phyloP scores from a whole-genome alignment of 257 asterid species.

The Nicotiana knightiana region DNA sequence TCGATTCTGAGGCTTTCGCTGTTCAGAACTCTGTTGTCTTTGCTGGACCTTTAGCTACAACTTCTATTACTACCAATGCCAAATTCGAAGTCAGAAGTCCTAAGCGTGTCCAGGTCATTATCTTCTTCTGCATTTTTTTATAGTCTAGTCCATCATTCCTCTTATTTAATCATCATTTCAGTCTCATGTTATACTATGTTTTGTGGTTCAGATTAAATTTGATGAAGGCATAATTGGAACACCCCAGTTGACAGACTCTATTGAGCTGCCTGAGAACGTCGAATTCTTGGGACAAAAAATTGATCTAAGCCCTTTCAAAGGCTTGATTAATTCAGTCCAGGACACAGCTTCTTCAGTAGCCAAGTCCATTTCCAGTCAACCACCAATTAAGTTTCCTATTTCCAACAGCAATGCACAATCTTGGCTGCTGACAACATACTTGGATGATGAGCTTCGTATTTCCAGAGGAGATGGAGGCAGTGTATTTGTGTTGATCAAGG shows the following conservation, averaged over 20 bases:
- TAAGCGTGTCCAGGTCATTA: constrained; percentile 76
- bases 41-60: constrained; percentile 71
- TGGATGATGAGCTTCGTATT: constrained; percentile 74
- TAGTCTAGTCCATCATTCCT: not conserved
- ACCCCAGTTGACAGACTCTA: constrained; percentile 87
- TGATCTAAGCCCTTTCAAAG: constrained; percentile 79
- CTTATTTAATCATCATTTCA: not conserved
- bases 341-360: constrained; percentile 82
- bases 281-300: constrained; percentile 74
- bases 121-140: not conserved
- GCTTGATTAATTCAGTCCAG: constrained; percentile 66
- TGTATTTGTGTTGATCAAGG: constrained; percentile 76
- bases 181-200: not conserved
- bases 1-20: constrained; percentile 54
- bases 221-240: constrained; percentile 86
- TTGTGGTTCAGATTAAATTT: constrained; percentile 56
- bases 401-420: constrained; percentile 52
- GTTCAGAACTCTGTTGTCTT: constrained; percentile 76
- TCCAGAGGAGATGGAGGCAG: constrained; percentile 90
- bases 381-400: constrained; percentile 74
- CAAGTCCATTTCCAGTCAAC: constrained; percentile 67
- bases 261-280: constrained; percentile 64
- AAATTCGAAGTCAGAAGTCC: constrained; percentile 95
- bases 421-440: constrained; percentile 92
- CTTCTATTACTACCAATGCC: constrained; percentile 70